A percentile compares a stretch with the other conserved stretches of the same genome.
Evolutionary conservation across 108 stramenopile genomes (phyloP).

Genomic region (Chaetoceros muelleri): DNA sequence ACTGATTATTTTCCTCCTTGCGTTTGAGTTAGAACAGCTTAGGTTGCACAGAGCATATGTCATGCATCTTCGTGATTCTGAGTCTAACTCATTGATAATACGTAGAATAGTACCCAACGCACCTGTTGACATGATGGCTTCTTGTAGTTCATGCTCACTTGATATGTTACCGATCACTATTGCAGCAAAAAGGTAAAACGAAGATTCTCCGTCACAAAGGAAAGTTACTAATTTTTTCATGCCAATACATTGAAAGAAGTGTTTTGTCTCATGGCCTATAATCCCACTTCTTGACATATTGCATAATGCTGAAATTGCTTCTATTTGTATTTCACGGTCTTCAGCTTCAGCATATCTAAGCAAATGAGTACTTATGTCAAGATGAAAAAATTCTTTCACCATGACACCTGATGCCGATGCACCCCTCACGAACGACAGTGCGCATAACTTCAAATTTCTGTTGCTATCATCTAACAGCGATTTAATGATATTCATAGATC

Average conservation of each 20-base stretch:
- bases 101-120: slow-evolving; percentile 51
- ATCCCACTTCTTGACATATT: slow-evolving; percentile 70
- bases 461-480: slow-evolving; percentile 13
- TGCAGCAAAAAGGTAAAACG: slow-evolving; percentile 82
- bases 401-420: slow-evolving; percentile 40
- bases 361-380: slow-evolving; percentile 40
- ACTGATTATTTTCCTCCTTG: slow-evolving; percentile 39
- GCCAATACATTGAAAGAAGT: slow-evolving; percentile 48
- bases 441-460: slow-evolving; percentile 33
- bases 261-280: slow-evolving; percentile 53
- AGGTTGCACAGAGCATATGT: slow-evolving; percentile 79
- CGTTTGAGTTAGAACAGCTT: slow-evolving; percentile 30
- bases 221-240: slow-evolving; percentile 52
- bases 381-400: slow-evolving; percentile 39
- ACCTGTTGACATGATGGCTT: slow-evolving; percentile 35
- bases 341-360: slow-evolving; percentile 49
- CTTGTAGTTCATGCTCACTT: slow-evolving; percentile 35
- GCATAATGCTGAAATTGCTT: slow-evolving; percentile 66
- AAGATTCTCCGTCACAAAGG: slow-evolving; percentile 66
- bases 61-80: slow-evolving; percentile 75
- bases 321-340: slow-evolving; percentile 67
- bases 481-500: neutral
- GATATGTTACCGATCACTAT: slow-evolving; percentile 81
- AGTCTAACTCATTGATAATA: slow-evolving; percentile 28
- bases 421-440: slow-evolving; percentile 61